Evolutionary conservation across 345 rosid genomes (phyloP).

Genomic region (Psidium guajava): DNA sequence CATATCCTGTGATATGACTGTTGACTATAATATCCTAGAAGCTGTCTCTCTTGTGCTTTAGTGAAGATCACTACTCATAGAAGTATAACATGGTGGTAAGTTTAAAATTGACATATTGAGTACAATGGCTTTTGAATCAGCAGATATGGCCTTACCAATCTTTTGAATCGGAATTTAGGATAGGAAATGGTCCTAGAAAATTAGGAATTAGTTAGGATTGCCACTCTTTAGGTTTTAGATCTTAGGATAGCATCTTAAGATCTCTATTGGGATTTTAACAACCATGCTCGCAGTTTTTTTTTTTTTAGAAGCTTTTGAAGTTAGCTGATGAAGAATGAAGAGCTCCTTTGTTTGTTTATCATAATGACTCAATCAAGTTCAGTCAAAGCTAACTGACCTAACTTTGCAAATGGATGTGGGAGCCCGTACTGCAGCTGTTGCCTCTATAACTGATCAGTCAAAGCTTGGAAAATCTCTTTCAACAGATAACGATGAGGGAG

Average conservation of each 20-base stretch:
- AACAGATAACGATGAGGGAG: constrained; percentile 28
- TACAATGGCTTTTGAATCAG: neutral
- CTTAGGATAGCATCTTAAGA: neutral
- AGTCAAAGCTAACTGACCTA: constrained; percentile 5
- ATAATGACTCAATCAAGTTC: neutral
- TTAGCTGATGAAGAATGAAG: neutral
- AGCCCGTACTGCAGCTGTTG: constrained; percentile 19
- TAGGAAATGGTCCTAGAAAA: neutral
- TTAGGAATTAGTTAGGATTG: neutral
- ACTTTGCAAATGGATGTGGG: constrained; percentile 27
- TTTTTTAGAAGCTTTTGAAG: neutral
- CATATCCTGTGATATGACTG: neutral
- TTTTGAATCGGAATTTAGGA: neutral
- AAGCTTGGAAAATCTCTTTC: constrained; percentile 27
- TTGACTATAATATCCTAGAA: neutral
- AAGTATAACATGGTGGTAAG: neutral
- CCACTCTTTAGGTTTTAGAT: neutral
- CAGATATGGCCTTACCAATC: neutral
- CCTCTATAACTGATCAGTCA: constrained; percentile 35
- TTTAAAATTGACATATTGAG: neutral
- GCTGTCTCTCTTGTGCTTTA: neutral
- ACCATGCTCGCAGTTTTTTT: neutral
- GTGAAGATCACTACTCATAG: neutral
- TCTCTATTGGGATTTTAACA: neutral
- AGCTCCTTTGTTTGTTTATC: neutral